Percentiles rank a stretch among this genome's conserved stretches.
Evolutionary conservation across 139 green algal species (phyloP).

Genomic region (Chlorella ohadii): DNA sequence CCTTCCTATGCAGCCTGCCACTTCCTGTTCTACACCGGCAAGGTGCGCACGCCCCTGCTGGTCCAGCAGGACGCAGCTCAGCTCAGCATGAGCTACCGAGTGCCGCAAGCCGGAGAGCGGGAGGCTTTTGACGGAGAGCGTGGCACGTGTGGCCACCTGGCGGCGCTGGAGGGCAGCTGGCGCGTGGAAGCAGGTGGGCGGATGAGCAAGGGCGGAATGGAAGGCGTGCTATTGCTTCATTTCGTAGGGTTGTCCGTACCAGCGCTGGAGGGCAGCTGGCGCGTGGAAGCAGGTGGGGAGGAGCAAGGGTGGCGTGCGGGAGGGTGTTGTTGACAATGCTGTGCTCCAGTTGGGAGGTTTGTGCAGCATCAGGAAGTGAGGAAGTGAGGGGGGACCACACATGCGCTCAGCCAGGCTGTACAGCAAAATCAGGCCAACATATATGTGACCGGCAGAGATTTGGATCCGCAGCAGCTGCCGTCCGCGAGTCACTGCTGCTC

Average conservation of each 20-base stretch:
- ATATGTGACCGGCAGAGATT: too few species aligned
- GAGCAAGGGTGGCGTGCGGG: too few species aligned
- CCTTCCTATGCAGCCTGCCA: background rate
- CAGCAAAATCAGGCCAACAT: too few species aligned
- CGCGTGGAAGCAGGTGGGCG: background rate
- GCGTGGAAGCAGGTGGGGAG: background rate
- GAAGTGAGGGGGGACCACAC: too few species aligned
- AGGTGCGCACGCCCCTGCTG: background rate
- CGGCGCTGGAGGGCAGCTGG: constrained; percentile 19
- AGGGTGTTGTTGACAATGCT: too few species aligned
- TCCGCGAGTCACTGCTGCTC: too few species aligned
- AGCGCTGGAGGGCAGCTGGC: constrained; percentile 18
- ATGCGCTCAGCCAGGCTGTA: too few species aligned
- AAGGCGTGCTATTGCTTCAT: too few species aligned
- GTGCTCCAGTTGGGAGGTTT: too few species aligned
- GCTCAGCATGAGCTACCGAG: background rate
- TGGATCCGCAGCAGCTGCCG: too few species aligned
- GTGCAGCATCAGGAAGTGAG: too few species aligned
- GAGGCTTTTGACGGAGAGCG: background rate
- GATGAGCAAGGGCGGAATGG: background rate
- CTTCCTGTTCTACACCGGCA: constrained; percentile 14
- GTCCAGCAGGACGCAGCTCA: background rate
- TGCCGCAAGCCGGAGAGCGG: background rate
- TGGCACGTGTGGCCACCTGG: constrained; percentile 2
- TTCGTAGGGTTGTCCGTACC: too few species aligned